phyloP scores from a whole-genome alignment of 2,329 filamentous ascomycete genomes.

The Paraphoma chrysanthemicola region DNA sequence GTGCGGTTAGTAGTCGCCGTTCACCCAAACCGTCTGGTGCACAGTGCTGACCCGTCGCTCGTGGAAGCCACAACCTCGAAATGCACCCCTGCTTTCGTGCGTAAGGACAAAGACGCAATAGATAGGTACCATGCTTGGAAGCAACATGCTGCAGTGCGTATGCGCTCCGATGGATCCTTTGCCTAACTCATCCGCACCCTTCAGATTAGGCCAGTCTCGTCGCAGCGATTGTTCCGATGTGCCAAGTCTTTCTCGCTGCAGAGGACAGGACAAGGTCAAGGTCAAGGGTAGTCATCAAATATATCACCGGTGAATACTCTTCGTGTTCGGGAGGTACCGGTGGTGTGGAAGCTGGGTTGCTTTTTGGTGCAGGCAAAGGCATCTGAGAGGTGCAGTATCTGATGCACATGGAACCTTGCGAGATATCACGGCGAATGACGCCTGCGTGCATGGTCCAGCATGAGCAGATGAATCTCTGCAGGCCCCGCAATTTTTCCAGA shows the following conservation, averaged over 20 bases:
- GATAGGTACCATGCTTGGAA: background rate
- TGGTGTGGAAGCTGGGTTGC: slow-evolving; percentile 21
- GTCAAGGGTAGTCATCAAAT: background rate
- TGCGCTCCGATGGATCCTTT: background rate
- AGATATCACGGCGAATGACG: background rate
- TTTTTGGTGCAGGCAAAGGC: slow-evolving; percentile 16
- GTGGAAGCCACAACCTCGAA: slow-evolving; percentile 25
- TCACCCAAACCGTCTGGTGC: slow-evolving; percentile 15
- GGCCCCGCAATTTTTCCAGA: too few species aligned
- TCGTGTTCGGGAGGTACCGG: slow-evolving; percentile 24
- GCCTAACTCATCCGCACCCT: background rate
- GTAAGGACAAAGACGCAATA: background rate
- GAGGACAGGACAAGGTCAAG: background rate
- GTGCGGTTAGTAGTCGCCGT: slow-evolving; percentile 22
- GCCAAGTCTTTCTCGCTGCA: background rate
- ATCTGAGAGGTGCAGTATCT: slow-evolving; percentile 19
- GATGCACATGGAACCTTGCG: slow-evolving; percentile 12
- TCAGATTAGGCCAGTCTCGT: background rate
- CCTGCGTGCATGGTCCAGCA: background rate
- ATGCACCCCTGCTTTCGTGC: slow-evolving; percentile 2
- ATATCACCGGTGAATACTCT: background rate
- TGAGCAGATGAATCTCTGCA: background rate
- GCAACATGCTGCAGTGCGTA: background rate
- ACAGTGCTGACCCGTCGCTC: slow-evolving; percentile 22
- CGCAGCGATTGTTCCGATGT: background rate